Conservation (phyloP, 2,329 filamentous ascomycete genomes). For the Calonectria hongkongensis region DNA sequence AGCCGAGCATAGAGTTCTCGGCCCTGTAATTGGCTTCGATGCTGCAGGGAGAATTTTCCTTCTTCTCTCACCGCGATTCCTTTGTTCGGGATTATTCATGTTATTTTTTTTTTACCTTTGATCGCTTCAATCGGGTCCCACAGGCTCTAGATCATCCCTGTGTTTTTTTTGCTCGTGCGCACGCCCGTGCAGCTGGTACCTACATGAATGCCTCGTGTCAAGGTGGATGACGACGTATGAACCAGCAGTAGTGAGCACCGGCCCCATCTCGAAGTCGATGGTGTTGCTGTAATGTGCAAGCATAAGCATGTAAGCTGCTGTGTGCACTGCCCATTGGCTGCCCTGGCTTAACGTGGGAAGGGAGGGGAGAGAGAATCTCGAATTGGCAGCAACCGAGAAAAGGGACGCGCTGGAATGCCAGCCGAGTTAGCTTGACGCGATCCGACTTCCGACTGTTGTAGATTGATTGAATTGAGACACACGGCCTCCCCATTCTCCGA, state of each 20-base stretch:
- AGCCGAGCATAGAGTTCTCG: slow-evolving; percentile 15
- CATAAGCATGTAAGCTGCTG: slow-evolving; percentile 27
- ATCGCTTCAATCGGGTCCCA: slow-evolving; percentile 15
- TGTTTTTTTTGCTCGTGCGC: slow-evolving; percentile 21
- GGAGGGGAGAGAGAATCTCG: background rate
- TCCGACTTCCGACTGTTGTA: slow-evolving; percentile 13
- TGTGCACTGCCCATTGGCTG: slow-evolving; percentile 30
- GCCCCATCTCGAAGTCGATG: slow-evolving; percentile 21
- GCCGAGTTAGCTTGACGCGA: slow-evolving; percentile 15
- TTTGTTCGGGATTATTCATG: slow-evolving; percentile 1
- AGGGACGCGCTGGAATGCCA: slow-evolving; percentile 30
- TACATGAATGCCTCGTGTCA: slow-evolving; percentile 32
- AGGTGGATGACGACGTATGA: slow-evolving; percentile 22
- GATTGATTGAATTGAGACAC: slow-evolving; percentile 31
- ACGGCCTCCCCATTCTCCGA: background rate
- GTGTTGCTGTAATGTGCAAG: slow-evolving; percentile 15
- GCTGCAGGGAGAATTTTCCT: slow-evolving; percentile 11
- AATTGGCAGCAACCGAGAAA: slow-evolving; percentile 6
- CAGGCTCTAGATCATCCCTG: background rate
- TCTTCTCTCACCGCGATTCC: slow-evolving; percentile 5
- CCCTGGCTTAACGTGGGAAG: background rate
- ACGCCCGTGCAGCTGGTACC: slow-evolving; percentile 29
- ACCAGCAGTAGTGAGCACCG: slow-evolving; percentile 9
- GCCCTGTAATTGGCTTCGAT: slow-evolving; percentile 25
- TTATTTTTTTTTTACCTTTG: background rate